phyloP scores from a whole-genome alignment of 371 early-diverging fungal genomes.

The Circinella umbellata region DNA sequence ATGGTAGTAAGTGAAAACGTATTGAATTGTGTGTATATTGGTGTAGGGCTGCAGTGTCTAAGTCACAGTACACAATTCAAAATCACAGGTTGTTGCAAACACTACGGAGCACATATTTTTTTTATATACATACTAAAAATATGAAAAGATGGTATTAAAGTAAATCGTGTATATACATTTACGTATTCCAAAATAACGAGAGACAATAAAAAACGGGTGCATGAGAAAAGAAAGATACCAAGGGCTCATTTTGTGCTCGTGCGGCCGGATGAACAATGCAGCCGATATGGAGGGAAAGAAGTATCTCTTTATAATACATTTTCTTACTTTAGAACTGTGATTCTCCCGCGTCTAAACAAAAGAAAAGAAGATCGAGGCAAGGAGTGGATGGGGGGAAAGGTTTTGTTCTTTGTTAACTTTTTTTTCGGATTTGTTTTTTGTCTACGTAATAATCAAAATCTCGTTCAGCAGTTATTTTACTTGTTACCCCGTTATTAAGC shows the following conservation, averaged over 20 bases:
- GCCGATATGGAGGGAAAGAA: conserved; percentile 7
- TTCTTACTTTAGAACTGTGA: too few species aligned
- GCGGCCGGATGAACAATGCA: conserved; percentile 23
- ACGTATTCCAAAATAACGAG: not conserved
- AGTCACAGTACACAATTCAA: not conserved
- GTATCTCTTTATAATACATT: not conserved
- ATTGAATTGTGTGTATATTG: not conserved
- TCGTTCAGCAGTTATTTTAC: not conserved
- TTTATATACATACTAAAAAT: too few species aligned
- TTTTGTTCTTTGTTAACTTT: not conserved
- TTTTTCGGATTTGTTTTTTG: not conserved
- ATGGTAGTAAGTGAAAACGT: not conserved
- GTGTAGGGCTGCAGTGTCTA: not conserved
- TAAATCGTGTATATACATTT: too few species aligned
- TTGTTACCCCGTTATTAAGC: conserved; percentile 15
- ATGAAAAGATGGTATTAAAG: too few species aligned
- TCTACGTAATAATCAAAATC: not conserved
- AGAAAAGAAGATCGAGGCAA: not conserved
- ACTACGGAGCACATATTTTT: not conserved
- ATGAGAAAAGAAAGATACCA: not conserved
- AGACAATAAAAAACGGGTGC: not conserved
- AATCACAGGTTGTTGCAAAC: conserved; percentile 17
- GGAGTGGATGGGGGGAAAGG: not conserved
- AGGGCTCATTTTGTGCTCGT: conserved; percentile 20
- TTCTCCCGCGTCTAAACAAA: not conserved